Evolutionary conservation across 1,284 basidiomycete genomes (phyloP), one percentile per base, ranked within the genome.

Genomic region (Phlebopus sp.): DNA sequence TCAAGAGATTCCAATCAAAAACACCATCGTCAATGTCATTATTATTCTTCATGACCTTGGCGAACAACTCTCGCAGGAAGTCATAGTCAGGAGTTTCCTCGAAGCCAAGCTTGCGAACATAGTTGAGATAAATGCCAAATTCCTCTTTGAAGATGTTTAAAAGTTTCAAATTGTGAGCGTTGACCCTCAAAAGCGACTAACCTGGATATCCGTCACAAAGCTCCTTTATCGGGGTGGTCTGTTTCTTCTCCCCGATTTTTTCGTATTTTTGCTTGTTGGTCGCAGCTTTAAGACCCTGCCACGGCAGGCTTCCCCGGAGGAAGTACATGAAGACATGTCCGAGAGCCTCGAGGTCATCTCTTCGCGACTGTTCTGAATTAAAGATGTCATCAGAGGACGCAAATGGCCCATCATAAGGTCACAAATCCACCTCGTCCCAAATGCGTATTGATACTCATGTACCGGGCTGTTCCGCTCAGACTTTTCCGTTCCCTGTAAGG

Each of bases 321-420:
- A 97, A 97, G 76, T 97, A 97, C 88, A 97, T 94, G 73, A 97
- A 97, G 55, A 97, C 94, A 71, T 97, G 93, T 5, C 94, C 94
- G 5, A 97, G 79, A 2, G 94, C 89, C 73, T 97, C 94, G 42
- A 97, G 76, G 69, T 97, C 94, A 68, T 97, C 94, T 64, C 94
- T 77, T 49, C 94, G 81, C 29, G 92, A 95, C 78, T 97, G 94
- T 71, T 97, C 93, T 90, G 59, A 34, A 42, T 44, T 36, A 42
- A 50, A 38, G 43, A 47, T 21, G 44, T 23, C 27, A 27, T 44
- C 36, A 38, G 29, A 37, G 40, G 49, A 46, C 42, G 29, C 37
- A 18, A 43, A 42, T 30, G 18, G 34, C 3, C 10, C 39, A 46
- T 30, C 37, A 18, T 29, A n/a, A 18, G 27, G 17, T 17, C 17